Evolutionary conservation across 495 filamentous ascomycete genomes (phyloP), one percentile per base, ranked within the genome.

Genomic region (Aspergillus homomorphus): DNA sequence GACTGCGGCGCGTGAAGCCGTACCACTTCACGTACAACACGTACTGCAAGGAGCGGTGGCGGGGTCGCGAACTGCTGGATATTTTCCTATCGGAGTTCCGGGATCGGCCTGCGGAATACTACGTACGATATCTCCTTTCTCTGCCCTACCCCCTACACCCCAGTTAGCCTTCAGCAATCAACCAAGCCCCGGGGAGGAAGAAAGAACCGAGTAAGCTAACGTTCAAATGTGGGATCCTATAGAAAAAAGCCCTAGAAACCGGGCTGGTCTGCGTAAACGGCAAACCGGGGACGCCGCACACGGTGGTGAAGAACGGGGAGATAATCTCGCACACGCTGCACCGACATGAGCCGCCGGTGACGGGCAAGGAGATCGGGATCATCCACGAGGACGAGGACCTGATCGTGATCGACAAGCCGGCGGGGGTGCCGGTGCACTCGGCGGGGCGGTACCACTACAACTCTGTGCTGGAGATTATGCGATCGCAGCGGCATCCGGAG

Each of bases 21-120:
- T 96, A 96, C 67, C 81, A 94, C 67, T 97, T 83, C 67, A 96
- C 94, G 2, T 98, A 96, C 73, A 96, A 96, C 65, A 96, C 92
- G 3, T 90, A 84, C 71, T 92, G 89, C 77, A 96, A 96, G 65
- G 82, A 94, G 72, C 83, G 92, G 67, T 96, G 92, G 92, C 82
- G 91, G 41, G 89, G 85, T 30, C 78, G 89, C 20, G 74, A 80
- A 51, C 68, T 96, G 18, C 71, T 95, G 21, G 90, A 96, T 20
- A 86, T 96, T 21, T 96, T 96, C 68, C 76, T 81, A 23, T 81
- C 82, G 61, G 92, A 96, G 71, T 96, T 96, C 68, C 81, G 92
- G 56, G 92, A 98, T 74, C 81, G 93, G 14, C 85, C 90, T 6
- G 66, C 85, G 22, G 88, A 91, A 62, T 98, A 98, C 69, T 98